Base-by-base conservation (phyloP, 768 basidiomycete species). In the Cyclocybe cylindracea region DNA sequence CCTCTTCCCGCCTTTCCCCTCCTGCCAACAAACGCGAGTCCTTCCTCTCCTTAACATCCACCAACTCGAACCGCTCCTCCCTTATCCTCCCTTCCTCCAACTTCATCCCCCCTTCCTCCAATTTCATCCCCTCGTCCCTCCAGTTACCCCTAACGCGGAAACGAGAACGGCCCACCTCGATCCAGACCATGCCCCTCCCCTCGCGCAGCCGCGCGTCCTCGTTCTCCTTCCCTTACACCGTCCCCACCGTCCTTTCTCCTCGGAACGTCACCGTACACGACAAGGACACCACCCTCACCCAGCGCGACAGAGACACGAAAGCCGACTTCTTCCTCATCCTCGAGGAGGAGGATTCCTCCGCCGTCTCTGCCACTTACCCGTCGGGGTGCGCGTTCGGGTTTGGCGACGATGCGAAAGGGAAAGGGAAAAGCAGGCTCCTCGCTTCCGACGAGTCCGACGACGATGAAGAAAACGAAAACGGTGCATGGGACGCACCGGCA, bases 41-140 rank as follows among this genome's bases (percentile, higher is more conserved):
- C 10, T 77, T 74, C 60, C 69, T 78, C 39, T 76, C 73, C 6
- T 51, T 78, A 40, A 66, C 70, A 2, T 62, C 67, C 14, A 24
- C 24, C 24, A 24, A 24, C 31, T 69, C 64, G 52, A 64, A 58
- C 24, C 73, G 76, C 44, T 76, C 76, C 9, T 78, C 74, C 59
- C 69, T 78, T 39, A 75, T 72, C 6, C 53, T 78, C 42, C 66
- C 70, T 2, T 62, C 67, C 14, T 24, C 70, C 51, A 19, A 38
- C 68, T 38, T 73, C 69, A n/a, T 67, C 63, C 34, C 55, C 53
- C n/a, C n/a, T 2, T 62, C 67, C 14, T 24, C 70, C 51, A 19
- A 38, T 67, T 38, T 73, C 69, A n/a, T 67, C 63, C 34, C 55
- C 53, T 39, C 57, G 60, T 5, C 61, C 61, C 5, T 65, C 57